Evolutionary conservation across 2,329 filamentous ascomycete species (phyloP), one percentile per base, ranked within the genome.

Genomic region (Pseudocercospora cruenta): DNA sequence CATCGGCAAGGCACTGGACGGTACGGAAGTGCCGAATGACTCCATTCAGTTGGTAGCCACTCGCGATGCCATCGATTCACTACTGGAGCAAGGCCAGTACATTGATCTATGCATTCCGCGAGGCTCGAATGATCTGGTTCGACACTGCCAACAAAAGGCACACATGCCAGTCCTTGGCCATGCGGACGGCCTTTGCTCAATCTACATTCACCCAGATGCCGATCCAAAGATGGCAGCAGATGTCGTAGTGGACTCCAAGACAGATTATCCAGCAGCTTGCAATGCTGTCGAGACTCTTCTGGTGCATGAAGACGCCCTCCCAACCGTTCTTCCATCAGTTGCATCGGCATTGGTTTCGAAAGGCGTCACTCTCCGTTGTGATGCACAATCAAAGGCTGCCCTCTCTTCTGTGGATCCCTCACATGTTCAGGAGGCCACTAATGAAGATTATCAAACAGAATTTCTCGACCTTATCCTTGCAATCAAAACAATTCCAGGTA

Each of bases 81-180:
- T 99, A n/a, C 86, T 99, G 10, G 89, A 87, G 36, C 90, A 95
- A 65, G 94, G 97, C 77, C 86, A 88, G 60, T 89, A 92, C 75
- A 96, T 99, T 73, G 95, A 99, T 78, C 89, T 99, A 28, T 95
- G 97, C 70, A 96, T 99, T 72, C 95, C 95, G 1, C 87, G 95
- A 45, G 94, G 94, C 58, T 92, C 91, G 62, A 97, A 96, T 79
- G 93, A 96, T 62, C 87, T 97, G 8, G 94, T 97, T 47, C 87
- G 91, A 55, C 92, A 92, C 79, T 93, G 97, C 80, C 97, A 98
- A 80, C 86, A 89, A 53, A 90, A 91, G 70, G 97, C 95, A 60
- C 92, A 92, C 76, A 98, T 99, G 73, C 95, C 95, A 1, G 95
- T 99, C 1, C 88, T 99, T 24, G 95, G 95, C 68, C 95, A 99